Evolutionary conservation across 495 filamentous ascomycete genomes (phyloP).

Genomic region (Hapsidospora chrysogenum): DNA sequence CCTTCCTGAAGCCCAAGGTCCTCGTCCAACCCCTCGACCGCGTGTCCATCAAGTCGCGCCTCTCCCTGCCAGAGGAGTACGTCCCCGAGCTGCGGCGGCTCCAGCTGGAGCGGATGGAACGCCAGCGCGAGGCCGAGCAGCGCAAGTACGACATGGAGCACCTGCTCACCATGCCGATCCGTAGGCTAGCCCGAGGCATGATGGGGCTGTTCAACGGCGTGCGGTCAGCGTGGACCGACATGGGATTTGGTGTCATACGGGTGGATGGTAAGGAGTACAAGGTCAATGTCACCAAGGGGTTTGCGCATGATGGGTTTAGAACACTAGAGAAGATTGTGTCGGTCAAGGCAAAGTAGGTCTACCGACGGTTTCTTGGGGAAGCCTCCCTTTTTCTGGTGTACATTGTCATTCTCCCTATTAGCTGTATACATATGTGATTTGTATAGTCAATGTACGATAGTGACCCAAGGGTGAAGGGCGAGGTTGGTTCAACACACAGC

Average conservation of each 20-base stretch:
- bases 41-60: constrained; percentile 16
- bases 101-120: too few species aligned
- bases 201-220: constrained; percentile 14
- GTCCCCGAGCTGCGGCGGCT: constrained; percentile 4
- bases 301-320: constrained; percentile 30
- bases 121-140: constrained; percentile 13
- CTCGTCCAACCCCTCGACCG: constrained; percentile 14
- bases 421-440: too few species aligned
- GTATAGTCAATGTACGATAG: too few species aligned
- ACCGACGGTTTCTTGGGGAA: too few species aligned
- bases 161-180: constrained; percentile 32
- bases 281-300: constrained; percentile 30
- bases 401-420: too few species aligned
- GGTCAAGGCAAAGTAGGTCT: constrained; percentile 1
- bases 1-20: constrained; percentile 17
- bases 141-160: constrained; percentile 26
- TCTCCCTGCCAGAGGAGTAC: constrained; percentile 15
- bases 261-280: constrained; percentile 24
- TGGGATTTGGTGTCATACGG: constrained; percentile 26
- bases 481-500: too few species aligned
- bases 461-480: too few species aligned
- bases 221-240: constrained; percentile 22
- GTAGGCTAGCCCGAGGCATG: constrained; percentile 17
- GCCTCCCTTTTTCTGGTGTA: constrained; percentile 26
- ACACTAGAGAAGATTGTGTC: constrained; percentile 30